Evolutionary conservation across 1,139 yeast species (phyloP), one percentile per base, ranked within the genome.

Genomic region (Zygosaccharomyces sapae): DNA sequence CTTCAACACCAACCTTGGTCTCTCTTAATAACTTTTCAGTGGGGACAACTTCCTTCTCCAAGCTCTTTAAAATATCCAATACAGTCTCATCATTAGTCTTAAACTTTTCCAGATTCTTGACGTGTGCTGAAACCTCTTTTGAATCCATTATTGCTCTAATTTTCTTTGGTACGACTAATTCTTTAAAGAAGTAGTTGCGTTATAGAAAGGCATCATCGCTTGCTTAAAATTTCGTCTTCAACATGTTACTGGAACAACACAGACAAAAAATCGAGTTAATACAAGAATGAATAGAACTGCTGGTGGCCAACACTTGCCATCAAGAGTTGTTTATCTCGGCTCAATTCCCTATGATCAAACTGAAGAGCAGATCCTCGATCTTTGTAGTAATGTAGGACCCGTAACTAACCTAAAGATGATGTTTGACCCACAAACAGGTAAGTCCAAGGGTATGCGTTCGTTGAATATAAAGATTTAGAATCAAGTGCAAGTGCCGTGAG

Each of bases 1-100:
- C 97, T 5, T 92, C 94, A 22, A 92, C 94, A 51, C 98, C 98
- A n/a, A 92, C 92, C 67, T 88, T 89, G n/a, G 98, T 92, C 63
- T 90, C 88, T 62, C 96, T 75, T 45, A 92, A 73, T 37, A 90
- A 74, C 63, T 82, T 80, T 65, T 92, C 97, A 1, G 95, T 82
- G 8, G 97, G 96, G 44, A 89, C 88, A 30, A 65, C 56, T 9
- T 86, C 88, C 52, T 76, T 80, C 57, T 84, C 81, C 50, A 92
- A 72, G 36, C 78, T 75, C 41, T 75, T 77, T 57, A 92, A 71
- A 38, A 90, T 77, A 61, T 81, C 84, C 50, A 86, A 63, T 35
- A 86, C 79, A 8, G 84, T 77, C 39, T 77, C 79, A 41, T 83
- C 83, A 55, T 83, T 86, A 25, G 44, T 51, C 33, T 75, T 70